A percentile compares a stretch with the other conserved stretches of the same genome.
These are phyloP conservation scores for Senna siamea DNA, from an alignment of 306 rosid genomes.

Conservation along the genomic window DNA sequence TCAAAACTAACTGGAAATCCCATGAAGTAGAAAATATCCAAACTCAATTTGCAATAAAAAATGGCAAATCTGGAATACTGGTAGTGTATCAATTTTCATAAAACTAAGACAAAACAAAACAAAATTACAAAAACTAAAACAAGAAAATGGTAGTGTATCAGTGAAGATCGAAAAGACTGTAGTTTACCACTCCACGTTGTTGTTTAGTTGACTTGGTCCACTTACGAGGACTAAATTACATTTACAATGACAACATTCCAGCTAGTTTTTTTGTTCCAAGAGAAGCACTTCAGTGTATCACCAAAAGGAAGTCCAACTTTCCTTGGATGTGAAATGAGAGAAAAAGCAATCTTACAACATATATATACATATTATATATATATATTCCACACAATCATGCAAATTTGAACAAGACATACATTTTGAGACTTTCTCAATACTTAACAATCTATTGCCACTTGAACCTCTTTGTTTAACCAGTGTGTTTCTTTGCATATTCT, in stretches of 20 bases:
- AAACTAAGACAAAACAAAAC: too few species aligned
- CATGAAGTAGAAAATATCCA: constrained; percentile 7
- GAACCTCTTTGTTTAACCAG: constrained; percentile 2
- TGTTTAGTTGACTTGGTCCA: constrained; percentile 1
- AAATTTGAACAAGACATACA: background rate
- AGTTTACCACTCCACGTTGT: background rate
- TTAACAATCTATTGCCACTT: constrained; percentile 16
- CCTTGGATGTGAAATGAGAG: background rate
- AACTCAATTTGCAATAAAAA: background rate
- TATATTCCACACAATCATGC: too few species aligned
- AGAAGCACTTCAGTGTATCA: constrained; percentile 21
- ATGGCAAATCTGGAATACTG: too few species aligned
- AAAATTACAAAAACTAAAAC: too few species aligned
- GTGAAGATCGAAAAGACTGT: background rate
- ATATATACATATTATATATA: too few species aligned
- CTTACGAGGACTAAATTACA: background rate
- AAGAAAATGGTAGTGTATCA: background rate
- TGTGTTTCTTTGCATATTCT: constrained; percentile 9
- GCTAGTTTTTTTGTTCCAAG: background rate
- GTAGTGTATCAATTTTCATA: too few species aligned
- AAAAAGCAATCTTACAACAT: background rate
- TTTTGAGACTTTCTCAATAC: constrained; percentile 21
- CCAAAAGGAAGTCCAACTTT: constrained; percentile 2
- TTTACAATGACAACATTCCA: background rate
- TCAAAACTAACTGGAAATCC: constrained; percentile 17